A percentile compares a stretch with the other conserved stretches of the same genome.
phyloP scores from a whole-genome alignment of 2,329 filamentous ascomycete species.

The Aspergillaceae sp. region DNA sequence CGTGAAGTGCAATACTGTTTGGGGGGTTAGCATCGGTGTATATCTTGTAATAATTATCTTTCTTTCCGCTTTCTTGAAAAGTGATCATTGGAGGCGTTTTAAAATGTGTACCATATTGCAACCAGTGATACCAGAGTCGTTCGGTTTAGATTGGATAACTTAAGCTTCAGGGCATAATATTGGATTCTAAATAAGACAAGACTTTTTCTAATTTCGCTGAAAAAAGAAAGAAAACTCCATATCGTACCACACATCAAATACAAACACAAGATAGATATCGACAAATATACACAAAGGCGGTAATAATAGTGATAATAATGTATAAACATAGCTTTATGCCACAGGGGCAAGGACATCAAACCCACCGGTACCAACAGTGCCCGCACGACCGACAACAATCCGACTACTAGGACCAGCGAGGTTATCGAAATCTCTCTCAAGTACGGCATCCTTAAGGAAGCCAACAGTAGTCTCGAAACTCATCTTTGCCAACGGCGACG shows the following conservation, averaged over 20 bases:
- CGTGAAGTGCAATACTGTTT: conserved; percentile 2
- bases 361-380: conserved; percentile 76
- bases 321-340: conserved; percentile 18
- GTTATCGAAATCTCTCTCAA: conserved; percentile 85
- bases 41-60: conserved; percentile 1
- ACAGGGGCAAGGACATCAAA: conserved; percentile 71
- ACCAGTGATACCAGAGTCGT: conserved; percentile 1
- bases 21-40: background rate
- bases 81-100: background rate
- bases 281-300: conserved; percentile 10
- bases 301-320: conserved; percentile 7
- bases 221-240: conserved; percentile 30
- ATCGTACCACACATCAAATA: conserved; percentile 29
- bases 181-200: conserved; percentile 10
- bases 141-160: conserved; percentile 11
- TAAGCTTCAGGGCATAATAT: background rate
- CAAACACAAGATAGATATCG: conserved; percentile 6
- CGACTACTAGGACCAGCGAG: conserved; percentile 75
- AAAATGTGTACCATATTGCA: background rate
- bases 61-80: background rate
- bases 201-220: conserved; percentile 29
- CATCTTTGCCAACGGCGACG: conserved; percentile 96
- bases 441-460: conserved; percentile 84
- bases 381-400: conserved; percentile 77
- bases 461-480: conserved; percentile 95